Base-by-base conservation (phyloP, 176 grass and related monocot genomes). In the Bromus sterilis region DNA sequence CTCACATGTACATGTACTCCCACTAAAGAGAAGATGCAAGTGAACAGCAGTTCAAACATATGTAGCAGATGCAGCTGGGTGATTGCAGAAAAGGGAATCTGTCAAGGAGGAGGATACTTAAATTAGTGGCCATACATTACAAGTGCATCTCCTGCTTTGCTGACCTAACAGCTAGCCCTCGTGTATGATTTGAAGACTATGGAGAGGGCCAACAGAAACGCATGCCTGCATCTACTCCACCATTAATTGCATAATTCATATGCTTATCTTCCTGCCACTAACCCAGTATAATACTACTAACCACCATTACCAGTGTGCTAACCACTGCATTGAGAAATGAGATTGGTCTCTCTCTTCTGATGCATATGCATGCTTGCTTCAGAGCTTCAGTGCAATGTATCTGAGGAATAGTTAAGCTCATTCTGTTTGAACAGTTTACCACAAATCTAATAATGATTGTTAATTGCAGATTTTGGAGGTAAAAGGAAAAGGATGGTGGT, bases 201-300 rank as follows among this genome's bases (percentile, higher is more conserved):
- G 73, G 72, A 66, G 60, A 80, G 18, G 44, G 33, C 41, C 78
- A 89, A 76, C 26, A 56, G 25, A 89, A 71, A 81, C 80, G 71
- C 56, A 85, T 71, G 71, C 71, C 18, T 82, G 83, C 56, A 74
- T 82, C 88, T 89, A 73, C 83, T 89, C 88, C 83, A 82, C 78
- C 78, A 86, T 37, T 58, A 53, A 21, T 53, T 53, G 49, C 49
- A 53, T 53, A 53, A 53, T 53, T 29, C 66, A 25, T 13, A 65
- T 48, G 80, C 78, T 59, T 82, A 66, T 89, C 83, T 58, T 61
- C 42, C 72, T 72, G 64, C 72, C 7, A 60, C 78, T 66, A 32
- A 48, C n/a, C 13, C 13, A 72, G 68, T 72, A 72, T 72, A 64
- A 72, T 72, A 64, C 63, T 37, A 67, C 71, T 89, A 85, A 61